Evolutionary conservation across 2,329 filamentous ascomycete species (phyloP).

Genomic region (Epichloe uncinata): DNA sequence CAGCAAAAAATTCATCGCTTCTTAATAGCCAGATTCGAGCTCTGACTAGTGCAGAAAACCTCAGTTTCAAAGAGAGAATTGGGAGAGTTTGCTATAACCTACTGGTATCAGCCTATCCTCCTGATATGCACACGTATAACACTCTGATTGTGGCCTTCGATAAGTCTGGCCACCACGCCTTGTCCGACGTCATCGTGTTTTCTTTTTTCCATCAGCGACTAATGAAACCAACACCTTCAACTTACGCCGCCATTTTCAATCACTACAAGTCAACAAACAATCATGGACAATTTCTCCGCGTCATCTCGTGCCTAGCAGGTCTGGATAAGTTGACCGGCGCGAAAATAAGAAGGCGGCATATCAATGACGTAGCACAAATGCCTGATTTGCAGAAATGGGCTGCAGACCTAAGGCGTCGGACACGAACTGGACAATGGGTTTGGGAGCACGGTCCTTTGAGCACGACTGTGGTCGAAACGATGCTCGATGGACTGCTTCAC

Average conservation of each 20-base stretch:
- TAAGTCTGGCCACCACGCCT: constrained; percentile 30
- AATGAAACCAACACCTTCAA: constrained; percentile 34
- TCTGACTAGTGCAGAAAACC: constrained; percentile 13
- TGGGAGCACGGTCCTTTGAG: constrained; percentile 27
- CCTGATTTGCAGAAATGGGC: constrained; percentile 18
- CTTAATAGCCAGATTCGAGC: constrained; percentile 19
- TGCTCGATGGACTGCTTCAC: constrained; percentile 35
- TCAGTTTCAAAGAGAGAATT: constrained; percentile 20
- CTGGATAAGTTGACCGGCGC: constrained; percentile 25
- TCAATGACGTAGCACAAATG: constrained; percentile 18
- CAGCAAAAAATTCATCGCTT: constrained; percentile 12
- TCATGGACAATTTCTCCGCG: constrained; percentile 28
- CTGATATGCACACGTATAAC: constrained; percentile 59
- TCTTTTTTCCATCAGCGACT: constrained; percentile 32
- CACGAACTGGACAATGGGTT: constrained; percentile 20
- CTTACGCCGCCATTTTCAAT: constrained; percentile 34
- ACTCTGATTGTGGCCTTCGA: constrained; percentile 54
- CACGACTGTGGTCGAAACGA: constrained; percentile 27
- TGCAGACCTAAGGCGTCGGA: constrained; percentile 11
- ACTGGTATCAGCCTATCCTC: constrained; percentile 44
- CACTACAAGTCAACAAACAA: constrained; percentile 33
- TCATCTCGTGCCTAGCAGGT: constrained; percentile 33
- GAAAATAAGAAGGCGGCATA: constrained; percentile 23
- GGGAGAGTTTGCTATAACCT: constrained; percentile 50
- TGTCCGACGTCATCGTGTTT: constrained; percentile 40